These are phyloP conservation scores for Fusarium neocosmosporiellum DNA, from an alignment of 2,329 filamentous ascomycete species.

Conservation along the genomic window DNA sequence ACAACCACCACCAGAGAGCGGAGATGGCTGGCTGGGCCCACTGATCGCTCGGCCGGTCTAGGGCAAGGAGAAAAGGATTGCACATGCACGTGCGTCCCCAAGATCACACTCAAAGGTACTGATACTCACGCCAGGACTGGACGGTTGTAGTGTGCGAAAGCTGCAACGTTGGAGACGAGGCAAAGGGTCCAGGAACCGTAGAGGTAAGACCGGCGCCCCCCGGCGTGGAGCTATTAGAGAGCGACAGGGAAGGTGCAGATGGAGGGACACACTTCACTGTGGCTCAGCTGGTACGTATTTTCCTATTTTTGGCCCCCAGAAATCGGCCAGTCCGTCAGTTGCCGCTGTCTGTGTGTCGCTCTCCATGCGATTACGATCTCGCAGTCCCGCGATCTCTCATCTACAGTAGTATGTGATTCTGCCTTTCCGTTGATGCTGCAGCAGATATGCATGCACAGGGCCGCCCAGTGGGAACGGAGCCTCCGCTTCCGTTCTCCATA, in stretches of 20 bases:
- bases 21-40: constrained; percentile 25
- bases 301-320: constrained; percentile 42
- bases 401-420: constrained; percentile 16
- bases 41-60: constrained; percentile 37
- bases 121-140: constrained; percentile 29
- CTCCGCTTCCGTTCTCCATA: constrained; percentile 14
- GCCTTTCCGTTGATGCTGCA: constrained; percentile 31
- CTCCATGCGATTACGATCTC: constrained; percentile 13
- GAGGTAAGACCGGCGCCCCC: constrained; percentile 11
- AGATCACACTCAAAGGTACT: constrained; percentile 29
- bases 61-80: constrained; percentile 19
- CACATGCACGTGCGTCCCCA: constrained; percentile 32
- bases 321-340: constrained; percentile 32
- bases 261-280: constrained; percentile 20
- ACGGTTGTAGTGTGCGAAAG: constrained; percentile 29
- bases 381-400: constrained; percentile 5
- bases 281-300: constrained; percentile 33
- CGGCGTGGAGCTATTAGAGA: constrained; percentile 17
- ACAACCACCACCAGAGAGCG: constrained; percentile 4
- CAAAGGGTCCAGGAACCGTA: constrained; percentile 24
- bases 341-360: constrained; percentile 6
- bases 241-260: neutral
- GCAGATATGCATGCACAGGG: constrained; percentile 27
- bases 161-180: constrained; percentile 23
- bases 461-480: constrained; percentile 21